Percentiles rank a stretch among this genome's conserved stretches.
These are phyloP conservation scores for Martiniozyma asiatica DNA, from an alignment of 1,139 yeast species.

Conservation along the genomic window DNA sequence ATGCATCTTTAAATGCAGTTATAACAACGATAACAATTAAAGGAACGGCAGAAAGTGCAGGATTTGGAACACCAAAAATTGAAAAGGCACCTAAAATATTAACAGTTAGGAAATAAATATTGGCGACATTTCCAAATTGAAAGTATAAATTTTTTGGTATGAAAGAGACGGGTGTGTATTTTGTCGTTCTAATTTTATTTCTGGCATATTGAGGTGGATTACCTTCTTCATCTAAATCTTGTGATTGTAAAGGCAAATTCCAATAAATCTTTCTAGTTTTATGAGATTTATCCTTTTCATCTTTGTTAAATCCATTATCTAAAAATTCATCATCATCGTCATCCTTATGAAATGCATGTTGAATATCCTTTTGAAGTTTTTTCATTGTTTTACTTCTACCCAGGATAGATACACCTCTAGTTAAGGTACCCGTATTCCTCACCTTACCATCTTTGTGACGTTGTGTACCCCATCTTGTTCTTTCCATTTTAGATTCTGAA, in stretches of 20 bases:
- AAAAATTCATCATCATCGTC: slow-evolving; percentile 11
- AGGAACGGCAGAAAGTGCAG: slow-evolving; percentile 88
- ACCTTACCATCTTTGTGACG: slow-evolving; percentile 58
- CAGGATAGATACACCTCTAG: slow-evolving; percentile 27
- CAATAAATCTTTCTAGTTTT: slow-evolving; percentile 48
- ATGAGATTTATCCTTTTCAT: slow-evolving; percentile 31
- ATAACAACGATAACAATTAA: slow-evolving; percentile 80
- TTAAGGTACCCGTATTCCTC: slow-evolving; percentile 3
- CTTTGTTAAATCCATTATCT: slow-evolving; percentile 18
- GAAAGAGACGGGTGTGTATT: slow-evolving; percentile 83
- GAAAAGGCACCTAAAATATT: slow-evolving; percentile 79
- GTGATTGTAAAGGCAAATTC: slow-evolving; percentile 59
- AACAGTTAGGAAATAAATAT: slow-evolving; percentile 70
- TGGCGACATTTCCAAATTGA: slow-evolving; percentile 87
- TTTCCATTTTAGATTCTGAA: slow-evolving; percentile 36
- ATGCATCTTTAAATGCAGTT: slow-evolving; percentile 86
- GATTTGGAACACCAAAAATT: slow-evolving; percentile 83
- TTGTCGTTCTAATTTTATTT: slow-evolving; percentile 91
- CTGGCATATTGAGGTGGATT: slow-evolving; percentile 44
- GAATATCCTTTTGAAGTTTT: slow-evolving; percentile 15
- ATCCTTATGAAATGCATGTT: slow-evolving; percentile 8
- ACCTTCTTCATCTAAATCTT: slow-evolving; percentile 50
- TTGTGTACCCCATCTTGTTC: slow-evolving; percentile 87
- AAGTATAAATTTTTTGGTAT: slow-evolving; percentile 69
- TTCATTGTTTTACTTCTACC: slow-evolving; percentile 35